Conservation (phyloP, 768 basidiomycete genomes). For the Boletus rubroflammeus region DNA sequence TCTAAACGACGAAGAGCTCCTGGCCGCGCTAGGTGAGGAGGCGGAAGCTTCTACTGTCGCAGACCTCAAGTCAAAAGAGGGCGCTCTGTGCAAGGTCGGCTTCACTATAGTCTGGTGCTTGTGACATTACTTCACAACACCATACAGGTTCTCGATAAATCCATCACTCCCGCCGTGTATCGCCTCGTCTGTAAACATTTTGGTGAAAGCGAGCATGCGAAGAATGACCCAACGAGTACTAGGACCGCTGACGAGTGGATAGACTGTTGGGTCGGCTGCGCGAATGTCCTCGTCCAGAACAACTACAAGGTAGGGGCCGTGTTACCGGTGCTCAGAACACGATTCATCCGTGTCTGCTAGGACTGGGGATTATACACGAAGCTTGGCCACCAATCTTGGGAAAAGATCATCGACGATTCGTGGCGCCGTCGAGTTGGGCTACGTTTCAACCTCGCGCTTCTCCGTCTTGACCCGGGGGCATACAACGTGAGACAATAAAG, state of each 20-base stretch:
- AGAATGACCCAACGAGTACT: conserved; percentile 18
- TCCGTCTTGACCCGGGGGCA: conserved; percentile 56
- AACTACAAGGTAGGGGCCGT: conserved; percentile 36
- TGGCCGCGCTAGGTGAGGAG: conserved; percentile 49
- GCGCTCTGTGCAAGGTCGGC: conserved; percentile 47
- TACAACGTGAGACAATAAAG: conserved; percentile 46
- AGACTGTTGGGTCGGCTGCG: conserved; percentile 73
- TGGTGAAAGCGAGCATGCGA: conserved; percentile 28
- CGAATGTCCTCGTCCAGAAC: conserved; percentile 55
- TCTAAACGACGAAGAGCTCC: conserved; percentile 55
- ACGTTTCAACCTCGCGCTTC: conserved; percentile 53
- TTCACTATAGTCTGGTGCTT: not conserved
- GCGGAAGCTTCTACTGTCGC: conserved; percentile 19
- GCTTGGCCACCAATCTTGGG: conserved; percentile 50
- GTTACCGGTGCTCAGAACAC: not conserved
- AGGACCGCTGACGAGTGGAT: conserved; percentile 54
- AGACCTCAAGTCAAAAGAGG: conserved; percentile 44
- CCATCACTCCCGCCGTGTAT: conserved; percentile 53
- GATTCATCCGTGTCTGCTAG: conserved; percentile 30
- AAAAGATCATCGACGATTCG: conserved; percentile 47
- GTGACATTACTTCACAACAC: not conserved
- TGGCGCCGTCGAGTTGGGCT: conserved; percentile 59
- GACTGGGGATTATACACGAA: conserved; percentile 61
- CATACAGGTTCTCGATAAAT: conserved; percentile 45
- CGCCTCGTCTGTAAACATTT: conserved; percentile 50